Evolutionary conservation across 2,329 filamentous ascomycete genomes (phyloP), one percentile per base, ranked within the genome.

Genomic region (Whalleya microplaca): DNA sequence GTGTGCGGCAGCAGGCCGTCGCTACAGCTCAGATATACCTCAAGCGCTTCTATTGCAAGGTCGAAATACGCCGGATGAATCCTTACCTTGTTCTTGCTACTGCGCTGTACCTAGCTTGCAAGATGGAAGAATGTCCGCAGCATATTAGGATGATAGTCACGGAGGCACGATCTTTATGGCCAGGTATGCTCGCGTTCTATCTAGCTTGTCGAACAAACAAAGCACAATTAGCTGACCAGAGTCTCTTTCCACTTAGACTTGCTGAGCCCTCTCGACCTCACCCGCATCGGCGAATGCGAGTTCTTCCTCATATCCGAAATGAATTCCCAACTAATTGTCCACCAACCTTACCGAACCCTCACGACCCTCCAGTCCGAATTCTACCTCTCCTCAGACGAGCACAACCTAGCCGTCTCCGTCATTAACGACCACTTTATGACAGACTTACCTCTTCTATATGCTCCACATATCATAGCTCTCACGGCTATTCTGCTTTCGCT

Each of bases 91-190:
- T 98, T 56, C 84, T 96, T 63, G 89, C 92, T n/a, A 98, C 95
- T 1, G 91, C 94, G 4, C 83, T 98, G 58, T 99, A 99, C 73
- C 80, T 99, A 37, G 93, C 95, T 19, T 96, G 92, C 78, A 99
- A 99, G 76, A 96, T 96, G 86, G 95, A 99, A 73, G 95, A 99
- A 74, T 93, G 88, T 48, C 95, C 95, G 2, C 94, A 98, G 73
- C 95, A 99, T 73, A 98, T 99, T 68, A 86, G 95, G 27, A 84
- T 96, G 62, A 88, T 99, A 56, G 88, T 95, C 10, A 88, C 86
- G 45, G 95, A 99, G 73, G 92, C 93, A 2, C 87, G 92, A 32
- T 85, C 89, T 55, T 82, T 96, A 57, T 96, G 92, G 91, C 88
- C 91, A 67, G 84, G 85, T 85, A 78, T 47, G 73, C 64, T 42